Base-by-base conservation (phyloP, 2,329 filamentous ascomycete genomes). In the Hymenoscyphus salicellus region DNA sequence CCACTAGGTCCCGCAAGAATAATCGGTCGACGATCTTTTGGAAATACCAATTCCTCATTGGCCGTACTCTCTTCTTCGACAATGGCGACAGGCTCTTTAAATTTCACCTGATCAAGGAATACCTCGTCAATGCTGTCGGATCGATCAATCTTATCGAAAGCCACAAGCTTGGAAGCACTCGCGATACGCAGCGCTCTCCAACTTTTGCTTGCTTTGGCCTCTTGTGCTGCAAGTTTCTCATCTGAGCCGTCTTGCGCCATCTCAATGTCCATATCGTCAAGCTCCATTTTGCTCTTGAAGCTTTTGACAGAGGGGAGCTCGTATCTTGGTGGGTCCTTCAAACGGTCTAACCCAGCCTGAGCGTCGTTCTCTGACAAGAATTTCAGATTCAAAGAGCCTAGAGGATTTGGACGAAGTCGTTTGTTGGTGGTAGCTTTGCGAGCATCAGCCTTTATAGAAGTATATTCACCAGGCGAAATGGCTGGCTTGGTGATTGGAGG, bases 141-240 rank as follows among this genome's bases (percentile, higher is more conserved):
- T 69, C 93, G 89, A 63, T 97, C 93, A 58, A 97, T 90, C 76
- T 90, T 92, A 77, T 98, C 93, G 76, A 98, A 95, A 23, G 87
- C 80, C 55, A 86, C 84, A 69, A 98, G 83, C 71, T 89, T 90
- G 63, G 83, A 87, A 69, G 86, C 87, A 63, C 90, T 88, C 10
- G 92, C 90, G 68, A 96, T 85, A 61, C 95, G 87, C 68, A 99
- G 80, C 5, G 92, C 91, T 70, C 93, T 86, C 95, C 95, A 99
- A 63, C 88, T 90, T 77, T 96, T 94, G 79, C 92, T 97, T 23
- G 89, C 87, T 76, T 96, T 96, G 63, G 88, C 84, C 68, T 91
- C 90, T 7, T 87, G 76, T 23, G 86, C 82, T 0, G 79, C 78
- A 69, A 84, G 85, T 60, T 85, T 83, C 64, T 84, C 78, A 14